Conservation (phyloP, 2,329 filamentous ascomycete genomes). For the Botrytis byssoidea region DNA sequence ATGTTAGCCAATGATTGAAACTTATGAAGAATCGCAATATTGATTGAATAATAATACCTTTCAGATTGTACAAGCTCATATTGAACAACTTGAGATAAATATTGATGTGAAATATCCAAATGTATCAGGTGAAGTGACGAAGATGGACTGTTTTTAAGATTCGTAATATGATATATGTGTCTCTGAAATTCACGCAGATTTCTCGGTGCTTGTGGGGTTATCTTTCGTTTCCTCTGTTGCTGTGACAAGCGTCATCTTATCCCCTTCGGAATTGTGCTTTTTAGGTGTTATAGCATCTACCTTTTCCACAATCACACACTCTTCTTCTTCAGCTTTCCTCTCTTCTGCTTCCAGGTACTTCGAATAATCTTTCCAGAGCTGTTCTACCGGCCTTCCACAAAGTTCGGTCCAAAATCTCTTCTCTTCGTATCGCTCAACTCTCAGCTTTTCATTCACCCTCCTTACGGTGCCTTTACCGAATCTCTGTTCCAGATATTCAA, state of each 20-base stretch:
- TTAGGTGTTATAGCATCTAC: conserved; percentile 27
- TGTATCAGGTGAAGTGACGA: neutral
- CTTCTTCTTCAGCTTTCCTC: conserved; percentile 34
- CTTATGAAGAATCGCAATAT: neutral
- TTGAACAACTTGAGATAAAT: neutral
- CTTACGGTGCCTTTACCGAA: conserved; percentile 60
- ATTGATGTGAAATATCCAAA: neutral
- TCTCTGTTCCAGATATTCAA: conserved; percentile 76
- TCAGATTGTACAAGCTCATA: neutral
- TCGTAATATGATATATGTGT: neutral
- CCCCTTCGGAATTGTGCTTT: neutral
- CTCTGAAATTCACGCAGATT: neutral
- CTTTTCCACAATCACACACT: conserved; percentile 36
- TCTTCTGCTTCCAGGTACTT: conserved; percentile 36
- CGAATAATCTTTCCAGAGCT: conserved; percentile 75
- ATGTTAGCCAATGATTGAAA: neutral
- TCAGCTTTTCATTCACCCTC: conserved; percentile 66
- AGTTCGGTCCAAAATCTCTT: conserved; percentile 65
- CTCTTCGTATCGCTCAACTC: conserved; percentile 62
- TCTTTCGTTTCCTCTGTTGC: neutral
- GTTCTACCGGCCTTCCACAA: conserved; percentile 62
- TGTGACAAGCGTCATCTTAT: neutral
- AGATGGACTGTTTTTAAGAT: neutral
- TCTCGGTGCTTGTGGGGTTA: neutral
- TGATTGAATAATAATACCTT: neutral